Evolutionary conservation across 2,329 filamentous ascomycete genomes (phyloP), one percentile per base, ranked within the genome.

Genomic region (Colletotrichum neosansevieriae): DNA sequence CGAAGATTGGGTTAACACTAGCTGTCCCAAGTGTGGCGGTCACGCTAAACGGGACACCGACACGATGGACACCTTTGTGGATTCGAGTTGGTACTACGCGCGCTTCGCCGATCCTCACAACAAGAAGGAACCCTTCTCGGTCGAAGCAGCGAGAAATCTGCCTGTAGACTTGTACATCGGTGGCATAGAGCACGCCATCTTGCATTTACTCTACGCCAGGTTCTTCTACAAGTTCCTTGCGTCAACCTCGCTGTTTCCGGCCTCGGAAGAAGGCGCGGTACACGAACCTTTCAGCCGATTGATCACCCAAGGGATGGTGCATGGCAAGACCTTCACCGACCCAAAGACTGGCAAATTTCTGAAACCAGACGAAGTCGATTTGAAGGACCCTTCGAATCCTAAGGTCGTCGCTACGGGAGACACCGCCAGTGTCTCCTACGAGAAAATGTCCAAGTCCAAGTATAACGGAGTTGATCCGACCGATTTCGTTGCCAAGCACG

Each of bases 391-490:
- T 0, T 79, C 82, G 0, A 80, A 81, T 12, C 92, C 92, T 1
- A 82, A 83, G 61, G 86, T 96, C n/a, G 83, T 83, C 17, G 84
- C 85, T 0, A 92, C 89, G 0, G 88, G 89, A 3, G 79, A 86
- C 54, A 74, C 75, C 0, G 88, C 91, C 1, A 86, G 82, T 32
- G 79, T 94, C 17, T 90, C 88, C 1, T 97, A 87, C 73, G 94
- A 97, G 77, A 97, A 97, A 77, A 97, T 97, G 94, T 96, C 92
- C 44, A 97, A 97, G 80, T 97, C 93, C 74, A 97, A 97, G 79
- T 86, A 96, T 81, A 97, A 97, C 75, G 94, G 94, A 29, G 93
- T 97, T 6, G 93, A 97, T 75, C 94, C 94, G 0, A 89, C 88
- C 0, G 83, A 82, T 0, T 92, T 91, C 71, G 93, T 96, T 65